Percentiles rank a stretch among this genome's conserved stretches.
Evolutionary conservation across 345 rosid species (phyloP).

Genomic region (Salix dunnii): DNA sequence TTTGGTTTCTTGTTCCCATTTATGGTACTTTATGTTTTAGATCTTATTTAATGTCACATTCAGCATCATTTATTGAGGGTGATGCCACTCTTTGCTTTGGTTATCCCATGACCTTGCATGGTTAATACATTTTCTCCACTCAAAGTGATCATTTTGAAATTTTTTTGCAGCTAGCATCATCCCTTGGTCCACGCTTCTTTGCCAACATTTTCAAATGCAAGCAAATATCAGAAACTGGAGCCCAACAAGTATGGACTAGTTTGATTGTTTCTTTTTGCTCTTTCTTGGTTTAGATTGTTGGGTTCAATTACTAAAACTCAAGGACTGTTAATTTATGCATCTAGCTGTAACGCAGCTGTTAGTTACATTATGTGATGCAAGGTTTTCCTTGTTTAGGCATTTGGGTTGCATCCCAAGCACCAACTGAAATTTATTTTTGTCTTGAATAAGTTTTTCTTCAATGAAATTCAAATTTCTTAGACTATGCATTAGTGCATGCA

Average conservation of each 20-base stretch:
- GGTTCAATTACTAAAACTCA: background rate
- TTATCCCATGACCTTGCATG: too few species aligned
- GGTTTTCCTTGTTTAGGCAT: too few species aligned
- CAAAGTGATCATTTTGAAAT: conserved; percentile 2
- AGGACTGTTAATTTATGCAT: background rate
- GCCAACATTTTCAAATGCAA: conserved; percentile 95
- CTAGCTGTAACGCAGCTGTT: too few species aligned
- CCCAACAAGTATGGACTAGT: conserved; percentile 63
- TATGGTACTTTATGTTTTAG: background rate
- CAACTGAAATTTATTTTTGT: too few species aligned
- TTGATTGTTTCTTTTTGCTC: background rate
- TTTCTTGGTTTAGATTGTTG: background rate
- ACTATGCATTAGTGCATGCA: background rate
- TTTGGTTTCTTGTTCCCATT: background rate
- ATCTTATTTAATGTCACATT: background rate
- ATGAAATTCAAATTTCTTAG: background rate
- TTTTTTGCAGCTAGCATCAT: conserved; percentile 85
- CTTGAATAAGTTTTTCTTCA: background rate
- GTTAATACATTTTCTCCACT: background rate
- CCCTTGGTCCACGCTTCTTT: conserved; percentile 94
- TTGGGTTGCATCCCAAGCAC: too few species aligned
- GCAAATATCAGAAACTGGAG: conserved; percentile 97
- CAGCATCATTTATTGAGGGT: background rate
- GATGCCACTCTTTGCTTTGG: background rate
- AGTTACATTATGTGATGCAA: too few species aligned